Evolutionary conservation across 441 rosid species (phyloP).

Genomic region (Aleurites moluccanus): DNA sequence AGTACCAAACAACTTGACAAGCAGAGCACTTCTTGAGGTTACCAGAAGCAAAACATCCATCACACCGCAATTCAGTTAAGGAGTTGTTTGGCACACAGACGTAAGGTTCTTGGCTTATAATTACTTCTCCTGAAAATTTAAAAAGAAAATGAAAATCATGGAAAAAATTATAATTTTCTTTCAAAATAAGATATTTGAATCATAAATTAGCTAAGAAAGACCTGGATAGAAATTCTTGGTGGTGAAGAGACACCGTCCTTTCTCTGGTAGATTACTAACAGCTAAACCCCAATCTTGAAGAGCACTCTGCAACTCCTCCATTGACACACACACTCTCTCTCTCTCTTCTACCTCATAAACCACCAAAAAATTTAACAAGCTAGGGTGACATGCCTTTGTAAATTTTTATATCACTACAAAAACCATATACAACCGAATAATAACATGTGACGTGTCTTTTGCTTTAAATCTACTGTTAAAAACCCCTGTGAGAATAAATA

Average conservation of each 20-base stretch:
- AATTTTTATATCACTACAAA: background rate
- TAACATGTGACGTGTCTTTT: constrained; percentile 4
- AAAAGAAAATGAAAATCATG: background rate
- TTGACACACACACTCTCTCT: constrained; percentile 5
- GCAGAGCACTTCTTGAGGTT: constrained; percentile 74
- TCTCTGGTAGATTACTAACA: constrained; percentile 44
- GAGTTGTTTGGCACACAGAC: constrained; percentile 69
- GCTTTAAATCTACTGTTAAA: background rate
- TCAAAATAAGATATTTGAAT: background rate
- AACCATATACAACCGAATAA: background rate
- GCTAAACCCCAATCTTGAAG: constrained; percentile 47
- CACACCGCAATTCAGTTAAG: constrained; percentile 55
- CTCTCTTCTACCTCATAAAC: background rate
- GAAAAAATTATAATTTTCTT: too few relatives aligned
- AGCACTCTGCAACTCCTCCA: constrained; percentile 59
- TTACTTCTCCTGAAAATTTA: constrained; percentile 62
- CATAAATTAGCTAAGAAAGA: constrained; percentile 25
- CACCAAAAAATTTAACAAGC: background rate
- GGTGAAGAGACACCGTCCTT: constrained; percentile 73
- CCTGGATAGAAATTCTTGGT: constrained; percentile 69
- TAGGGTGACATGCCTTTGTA: background rate
- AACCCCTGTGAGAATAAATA: constrained; percentile 6
- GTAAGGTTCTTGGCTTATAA: constrained; percentile 78
- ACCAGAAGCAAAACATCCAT: constrained; percentile 55
- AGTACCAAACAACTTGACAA: constrained; percentile 79